Base-by-base conservation (phyloP, 2,329 filamentous ascomycete species). In the Huntiella decipiens region DNA sequence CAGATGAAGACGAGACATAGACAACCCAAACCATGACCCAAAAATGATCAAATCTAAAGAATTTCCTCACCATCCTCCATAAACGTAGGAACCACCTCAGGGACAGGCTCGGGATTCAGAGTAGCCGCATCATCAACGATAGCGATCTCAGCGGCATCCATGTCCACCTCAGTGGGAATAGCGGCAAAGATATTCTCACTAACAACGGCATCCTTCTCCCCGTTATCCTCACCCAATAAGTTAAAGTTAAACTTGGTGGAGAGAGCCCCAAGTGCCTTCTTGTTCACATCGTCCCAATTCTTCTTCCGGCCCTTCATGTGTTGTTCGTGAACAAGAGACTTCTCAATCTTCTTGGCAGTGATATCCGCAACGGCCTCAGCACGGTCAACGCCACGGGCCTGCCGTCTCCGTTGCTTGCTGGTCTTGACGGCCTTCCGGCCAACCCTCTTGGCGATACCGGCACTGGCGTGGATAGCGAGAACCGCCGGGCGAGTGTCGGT, bases 381-480 rank as follows among this genome's bases (percentile, higher is more conserved):
- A 54, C 69, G 68, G 57, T 77, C 73, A 51, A 72, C 61, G 43
- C 63, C 70, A 55, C 66, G 70, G 54, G 77, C 73, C 38, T 73
- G 68, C 39, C 75, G 66, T 53, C 63, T 64, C 16, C 67, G 64
- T 3, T 73, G 73, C 57, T 66, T 71, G 52, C 65, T 60, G 53
- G 72, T 76, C 56, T 74, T 54, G 5, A 66, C 62, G n/a, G 61
- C 53, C 56, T 74, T 74, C 54, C 71, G 66, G 46, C 64, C 64
- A 50, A 64, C 62, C 58, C 75, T 81, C 60, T 82, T 85, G 46
- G 64, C 63, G 7, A 88, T 68, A 28, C 83, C 82, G 13, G 76
- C 70, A 1, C 66, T 63, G 56, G 77, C 73, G 53, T 82, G 78
- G 12, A 78, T 73, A 35, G 74, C 74, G 36, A 85, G 73, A 13